A percentile compares a stretch with the other conserved stretches of the same genome.
Conservation (phyloP, 768 basidiomycete species). For the Strobilomyces echinocephalus region DNA sequence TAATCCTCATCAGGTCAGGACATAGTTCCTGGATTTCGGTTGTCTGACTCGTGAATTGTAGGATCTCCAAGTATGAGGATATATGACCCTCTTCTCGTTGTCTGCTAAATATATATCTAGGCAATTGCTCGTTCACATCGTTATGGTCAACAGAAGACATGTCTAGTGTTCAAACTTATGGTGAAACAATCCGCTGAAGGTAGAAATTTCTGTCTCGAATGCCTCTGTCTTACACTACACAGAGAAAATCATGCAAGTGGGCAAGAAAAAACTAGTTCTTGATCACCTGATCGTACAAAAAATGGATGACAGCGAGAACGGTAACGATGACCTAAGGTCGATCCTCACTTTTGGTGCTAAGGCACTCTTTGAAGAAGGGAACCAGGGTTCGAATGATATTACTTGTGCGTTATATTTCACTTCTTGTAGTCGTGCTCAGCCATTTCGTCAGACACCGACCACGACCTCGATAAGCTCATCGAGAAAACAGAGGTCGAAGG, state of each 20-base stretch:
- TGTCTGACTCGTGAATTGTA: slow-evolving; percentile 27
- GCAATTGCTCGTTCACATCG: slow-evolving; percentile 94
- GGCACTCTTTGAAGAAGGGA: slow-evolving; percentile 70
- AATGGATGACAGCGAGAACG: slow-evolving; percentile 81
- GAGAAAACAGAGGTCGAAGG: slow-evolving; percentile 76
- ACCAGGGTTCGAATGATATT: slow-evolving; percentile 57
- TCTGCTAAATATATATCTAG: slow-evolving; percentile 36
- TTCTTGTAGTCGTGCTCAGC: background rate
- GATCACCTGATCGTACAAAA: slow-evolving; percentile 96
- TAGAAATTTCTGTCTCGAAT: slow-evolving; percentile 22
- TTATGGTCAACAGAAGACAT: slow-evolving; percentile 92
- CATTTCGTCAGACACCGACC: slow-evolving; percentile 55
- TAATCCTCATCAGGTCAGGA: slow-evolving; percentile 86
- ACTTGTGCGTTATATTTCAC: slow-evolving; percentile 44
- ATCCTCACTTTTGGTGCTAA: slow-evolving; percentile 88
- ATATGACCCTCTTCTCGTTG: background rate
- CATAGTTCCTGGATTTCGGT: background rate
- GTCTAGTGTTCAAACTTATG: slow-evolving; percentile 94
- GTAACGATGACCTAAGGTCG: slow-evolving; percentile 75
- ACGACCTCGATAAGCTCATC: slow-evolving; percentile 82
- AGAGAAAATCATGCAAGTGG: slow-evolving; percentile 90
- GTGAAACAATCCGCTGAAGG: slow-evolving; percentile 92
- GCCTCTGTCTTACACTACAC: slow-evolving; percentile 7
- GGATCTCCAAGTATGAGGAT: slow-evolving; percentile 78
- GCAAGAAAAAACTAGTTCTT: slow-evolving; percentile 92